Conservation (phyloP, 1,284 basidiomycete genomes). For the Porogramme epimiltina region DNA sequence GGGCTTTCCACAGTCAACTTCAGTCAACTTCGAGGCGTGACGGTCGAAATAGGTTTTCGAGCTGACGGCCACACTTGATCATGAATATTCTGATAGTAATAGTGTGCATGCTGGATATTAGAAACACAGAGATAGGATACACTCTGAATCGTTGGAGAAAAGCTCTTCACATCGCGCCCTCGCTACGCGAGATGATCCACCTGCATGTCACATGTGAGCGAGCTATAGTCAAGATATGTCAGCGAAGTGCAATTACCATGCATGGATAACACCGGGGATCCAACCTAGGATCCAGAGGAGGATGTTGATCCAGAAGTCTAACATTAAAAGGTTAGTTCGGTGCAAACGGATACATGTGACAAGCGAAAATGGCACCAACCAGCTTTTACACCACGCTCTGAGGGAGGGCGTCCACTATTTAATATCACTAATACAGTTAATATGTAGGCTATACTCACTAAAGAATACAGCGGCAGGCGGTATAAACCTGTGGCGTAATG, state of each 20-base stretch:
- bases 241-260: constrained; percentile 40
- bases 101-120: too few species aligned
- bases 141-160: neutral
- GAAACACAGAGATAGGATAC: too few species aligned
- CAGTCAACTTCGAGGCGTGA: too few species aligned
- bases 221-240: too few species aligned
- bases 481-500: constrained; percentile 39
- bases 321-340: neutral
- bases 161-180: constrained; percentile 14
- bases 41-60: too few species aligned
- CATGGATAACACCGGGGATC: constrained; percentile 61
- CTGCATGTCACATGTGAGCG: constrained; percentile 22
- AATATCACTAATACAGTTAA: neutral
- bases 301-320: constrained; percentile 61
- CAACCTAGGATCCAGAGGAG: constrained; percentile 54
- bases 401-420: neutral
- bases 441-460: constrained; percentile 37
- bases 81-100: too few species aligned
- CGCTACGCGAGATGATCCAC: constrained; percentile 45
- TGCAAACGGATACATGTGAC: too few species aligned
- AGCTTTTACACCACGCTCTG: constrained; percentile 43
- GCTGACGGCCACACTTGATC: too few species aligned
- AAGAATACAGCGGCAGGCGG: constrained; percentile 56
- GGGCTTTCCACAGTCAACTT: too few species aligned
- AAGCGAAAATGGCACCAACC: constrained; percentile 29